Conservation (phyloP, 2,329 filamentous ascomycete species). For the Amphichorda felina region DNA sequence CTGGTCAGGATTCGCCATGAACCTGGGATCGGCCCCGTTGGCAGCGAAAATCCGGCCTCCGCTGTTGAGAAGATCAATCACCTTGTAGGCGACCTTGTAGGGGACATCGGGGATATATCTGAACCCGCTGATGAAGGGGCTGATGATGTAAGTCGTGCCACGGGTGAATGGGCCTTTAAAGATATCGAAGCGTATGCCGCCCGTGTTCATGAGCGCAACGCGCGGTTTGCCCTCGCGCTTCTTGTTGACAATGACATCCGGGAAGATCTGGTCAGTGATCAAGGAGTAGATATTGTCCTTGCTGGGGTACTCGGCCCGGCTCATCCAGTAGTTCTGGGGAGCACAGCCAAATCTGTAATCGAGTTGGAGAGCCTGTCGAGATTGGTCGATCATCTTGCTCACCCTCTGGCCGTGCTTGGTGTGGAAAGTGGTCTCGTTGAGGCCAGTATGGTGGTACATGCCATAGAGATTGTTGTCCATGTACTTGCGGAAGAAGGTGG, state of each 20-base stretch:
- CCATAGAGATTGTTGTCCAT: constrained; percentile 91
- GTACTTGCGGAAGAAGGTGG: constrained; percentile 66
- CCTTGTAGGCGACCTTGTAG: constrained; percentile 58
- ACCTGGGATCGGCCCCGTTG: constrained; percentile 25
- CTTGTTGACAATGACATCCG: constrained; percentile 47
- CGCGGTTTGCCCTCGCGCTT: constrained; percentile 48
- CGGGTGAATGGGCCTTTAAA: constrained; percentile 85
- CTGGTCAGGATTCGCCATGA: constrained; percentile 37
- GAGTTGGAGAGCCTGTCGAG: constrained; percentile 58
- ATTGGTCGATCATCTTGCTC: constrained; percentile 55
- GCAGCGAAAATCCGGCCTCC: constrained; percentile 34
- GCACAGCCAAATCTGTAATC: constrained; percentile 74
- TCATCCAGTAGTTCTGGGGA: constrained; percentile 72
- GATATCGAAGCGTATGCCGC: constrained; percentile 88
- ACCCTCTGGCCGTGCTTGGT: constrained; percentile 66
- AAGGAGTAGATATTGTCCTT: constrained; percentile 70
- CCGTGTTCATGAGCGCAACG: constrained; percentile 76
- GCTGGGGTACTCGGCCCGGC: constrained; percentile 60
- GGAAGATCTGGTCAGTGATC: constrained; percentile 66
- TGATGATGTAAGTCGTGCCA: constrained; percentile 77
- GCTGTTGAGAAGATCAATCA: constrained; percentile 49
- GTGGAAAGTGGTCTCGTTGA: constrained; percentile 60
- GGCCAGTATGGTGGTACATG: constrained; percentile 66
- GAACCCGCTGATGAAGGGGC: constrained; percentile 76
- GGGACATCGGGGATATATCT: constrained; percentile 70